A percentile compares a stretch with the other conserved stretches of the same genome.
Evolutionary conservation across 2,329 filamentous ascomycete genomes (phyloP).

Genomic region (Alternaria tenuissima): DNA sequence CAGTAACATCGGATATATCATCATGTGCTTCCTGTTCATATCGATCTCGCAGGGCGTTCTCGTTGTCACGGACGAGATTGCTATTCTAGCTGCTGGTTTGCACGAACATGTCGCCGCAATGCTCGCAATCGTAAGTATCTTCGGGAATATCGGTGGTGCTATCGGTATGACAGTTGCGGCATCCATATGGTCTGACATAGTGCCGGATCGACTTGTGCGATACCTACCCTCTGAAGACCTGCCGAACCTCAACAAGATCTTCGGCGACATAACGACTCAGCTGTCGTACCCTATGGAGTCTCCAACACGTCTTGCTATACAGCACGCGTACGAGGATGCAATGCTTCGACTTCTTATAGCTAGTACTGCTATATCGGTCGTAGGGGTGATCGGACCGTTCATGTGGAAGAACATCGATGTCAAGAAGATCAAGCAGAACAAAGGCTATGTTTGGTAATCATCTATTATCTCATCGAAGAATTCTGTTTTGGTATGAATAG

Average conservation of each 20-base stretch:
- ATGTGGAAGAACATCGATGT: slow-evolving; percentile 24
- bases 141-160: slow-evolving; percentile 62
- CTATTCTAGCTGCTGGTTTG: slow-evolving; percentile 40
- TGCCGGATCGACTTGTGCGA: slow-evolving; percentile 17
- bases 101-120: slow-evolving; percentile 58
- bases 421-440: slow-evolving; percentile 11
- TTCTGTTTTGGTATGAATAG: rapidly evolving
- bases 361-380: slow-evolving; percentile 13
- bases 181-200: slow-evolving; percentile 65
- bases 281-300: slow-evolving; percentile 60
- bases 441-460: slow-evolving; percentile 9
- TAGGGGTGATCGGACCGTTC: slow-evolving; percentile 19
- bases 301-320: slow-evolving; percentile 53
- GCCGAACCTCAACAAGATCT: slow-evolving; percentile 52
- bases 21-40: slow-evolving; percentile 44
- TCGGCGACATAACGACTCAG: slow-evolving; percentile 62
- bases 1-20: slow-evolving; percentile 36
- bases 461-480: too few species aligned
- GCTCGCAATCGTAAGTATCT: slow-evolving; percentile 61
- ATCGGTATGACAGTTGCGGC: slow-evolving; percentile 61
- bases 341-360: slow-evolving; percentile 19
- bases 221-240: slow-evolving; percentile 53
- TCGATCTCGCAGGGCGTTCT: slow-evolving; percentile 33
- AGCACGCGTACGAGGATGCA: slow-evolving; percentile 36
- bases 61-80: slow-evolving; percentile 34